Percentiles rank a stretch among this genome's conserved stretches.
These are phyloP conservation scores for Coemansia sp. DNA, from an alignment of 192 early-diverging fungal genomes.

Conservation along the genomic window DNA sequence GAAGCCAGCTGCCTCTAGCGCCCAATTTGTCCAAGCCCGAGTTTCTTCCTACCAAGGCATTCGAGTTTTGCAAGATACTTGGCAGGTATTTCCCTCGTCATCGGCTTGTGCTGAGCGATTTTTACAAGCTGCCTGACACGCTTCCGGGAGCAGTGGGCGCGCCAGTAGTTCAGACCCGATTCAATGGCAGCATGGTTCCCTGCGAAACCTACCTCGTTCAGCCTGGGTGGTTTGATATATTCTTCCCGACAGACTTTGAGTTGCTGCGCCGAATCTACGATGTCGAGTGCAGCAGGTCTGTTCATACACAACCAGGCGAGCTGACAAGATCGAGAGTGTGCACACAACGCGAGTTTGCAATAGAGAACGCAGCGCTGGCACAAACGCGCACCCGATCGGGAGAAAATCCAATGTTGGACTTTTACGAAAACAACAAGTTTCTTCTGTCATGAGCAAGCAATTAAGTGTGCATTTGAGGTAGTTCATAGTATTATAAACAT, in stretches of 20 bases:
- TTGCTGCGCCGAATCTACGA: conserved; percentile 78
- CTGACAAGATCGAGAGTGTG: conserved; percentile 46
- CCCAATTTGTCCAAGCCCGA: conserved; percentile 84
- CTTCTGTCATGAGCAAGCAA: conserved; percentile 37
- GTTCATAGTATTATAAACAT: background rate
- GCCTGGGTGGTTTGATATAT: conserved; percentile 94
- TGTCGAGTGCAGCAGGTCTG: conserved; percentile 56
- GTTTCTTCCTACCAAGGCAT: conserved; percentile 87
- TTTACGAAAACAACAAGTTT: conserved; percentile 89
- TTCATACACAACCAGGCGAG: conserved; percentile 11
- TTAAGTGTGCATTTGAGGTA: background rate
- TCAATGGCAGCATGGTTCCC: conserved; percentile 87
- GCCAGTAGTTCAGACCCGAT: conserved; percentile 95
- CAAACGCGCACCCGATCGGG: conserved; percentile 77
- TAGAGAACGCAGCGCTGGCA: conserved; percentile 73
- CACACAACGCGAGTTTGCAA: conserved; percentile 80
- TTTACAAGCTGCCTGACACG: conserved; percentile 80
- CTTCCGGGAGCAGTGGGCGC: conserved; percentile 73
- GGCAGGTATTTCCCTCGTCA: conserved; percentile 83
- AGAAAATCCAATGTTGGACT: conserved; percentile 94
- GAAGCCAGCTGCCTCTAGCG: conserved; percentile 72
- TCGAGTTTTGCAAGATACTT: conserved; percentile 74
- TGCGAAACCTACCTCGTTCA: conserved; percentile 96
- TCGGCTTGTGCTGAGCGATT: conserved; percentile 87
- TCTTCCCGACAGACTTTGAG: conserved; percentile 98